A percentile compares a stretch with the other conserved stretches of the same genome.
These are phyloP conservation scores for Pythium pyrilobum DNA, from an alignment of 352 stramenopile species.

Conservation along the genomic window DNA sequence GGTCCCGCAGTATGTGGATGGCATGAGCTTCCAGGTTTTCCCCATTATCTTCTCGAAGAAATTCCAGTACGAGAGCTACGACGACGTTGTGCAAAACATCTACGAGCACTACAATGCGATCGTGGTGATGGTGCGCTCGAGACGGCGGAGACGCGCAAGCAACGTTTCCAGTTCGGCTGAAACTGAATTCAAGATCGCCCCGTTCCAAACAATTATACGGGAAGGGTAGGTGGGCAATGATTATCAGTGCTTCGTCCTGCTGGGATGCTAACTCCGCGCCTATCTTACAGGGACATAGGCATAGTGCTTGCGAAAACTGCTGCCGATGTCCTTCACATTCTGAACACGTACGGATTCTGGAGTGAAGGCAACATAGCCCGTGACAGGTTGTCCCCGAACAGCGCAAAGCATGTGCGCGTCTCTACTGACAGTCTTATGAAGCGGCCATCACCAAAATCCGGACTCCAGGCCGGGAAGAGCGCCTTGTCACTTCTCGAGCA, in stretches of 20 bases:
- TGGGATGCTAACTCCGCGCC: not conserved
- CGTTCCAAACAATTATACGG: constrained; percentile 36
- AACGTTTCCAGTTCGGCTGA: not conserved
- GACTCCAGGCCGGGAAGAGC: constrained; percentile 5
- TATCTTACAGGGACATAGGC: constrained; percentile 43
- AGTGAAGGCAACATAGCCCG: constrained; percentile 2
- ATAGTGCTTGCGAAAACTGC: constrained; percentile 55
- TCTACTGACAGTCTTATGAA: constrained; percentile 19
- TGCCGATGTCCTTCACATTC: constrained; percentile 48
- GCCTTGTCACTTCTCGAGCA: constrained; percentile 7
- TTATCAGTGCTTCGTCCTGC: not conserved
- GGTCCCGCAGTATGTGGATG: constrained; percentile 47
- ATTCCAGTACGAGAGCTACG: constrained; percentile 50
- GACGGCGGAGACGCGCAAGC: not conserved
- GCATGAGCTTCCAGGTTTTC: constrained; percentile 66
- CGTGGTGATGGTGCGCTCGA: constrained; percentile 19
- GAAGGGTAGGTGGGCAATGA: constrained; percentile 38
- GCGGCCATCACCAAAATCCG: constrained; percentile 4
- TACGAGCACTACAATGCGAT: constrained; percentile 49
- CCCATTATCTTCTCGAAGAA: constrained; percentile 52
- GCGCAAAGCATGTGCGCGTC: constrained; percentile 10
- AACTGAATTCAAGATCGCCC: constrained; percentile 26
- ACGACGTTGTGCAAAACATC: constrained; percentile 45
- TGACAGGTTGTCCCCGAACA: not conserved
- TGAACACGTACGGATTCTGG: constrained; percentile 51